Conservation (phyloP, 441 rosid species). For the Brassica hybrid region DNA sequence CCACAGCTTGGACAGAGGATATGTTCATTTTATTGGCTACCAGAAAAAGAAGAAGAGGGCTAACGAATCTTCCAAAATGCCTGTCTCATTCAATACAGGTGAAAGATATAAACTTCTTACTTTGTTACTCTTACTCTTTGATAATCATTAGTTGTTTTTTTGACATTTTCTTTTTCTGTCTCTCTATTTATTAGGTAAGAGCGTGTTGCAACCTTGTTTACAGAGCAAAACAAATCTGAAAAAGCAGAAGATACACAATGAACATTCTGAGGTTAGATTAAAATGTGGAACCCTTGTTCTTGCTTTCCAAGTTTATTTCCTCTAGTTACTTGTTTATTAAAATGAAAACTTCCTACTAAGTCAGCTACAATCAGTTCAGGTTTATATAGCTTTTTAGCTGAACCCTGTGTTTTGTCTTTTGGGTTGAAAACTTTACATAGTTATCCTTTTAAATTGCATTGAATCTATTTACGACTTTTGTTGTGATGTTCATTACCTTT, state of each 20-base stretch:
- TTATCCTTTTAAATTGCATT: neutral
- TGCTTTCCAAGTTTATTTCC: neutral
- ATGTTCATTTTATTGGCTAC: neutral
- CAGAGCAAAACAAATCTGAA: too few species aligned
- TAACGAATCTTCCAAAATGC: neutral
- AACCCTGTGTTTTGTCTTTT: neutral
- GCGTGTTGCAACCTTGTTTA: too few species aligned
- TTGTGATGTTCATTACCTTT: too few species aligned
- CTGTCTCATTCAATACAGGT: neutral
- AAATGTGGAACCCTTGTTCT: neutral
- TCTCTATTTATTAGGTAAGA: too few species aligned
- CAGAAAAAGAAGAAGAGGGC: neutral
- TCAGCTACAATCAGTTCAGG: neutral
- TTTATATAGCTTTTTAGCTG: neutral
- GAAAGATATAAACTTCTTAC: too few species aligned
- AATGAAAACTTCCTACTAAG: neutral
- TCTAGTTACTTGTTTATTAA: neutral
- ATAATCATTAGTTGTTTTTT: too few species aligned
- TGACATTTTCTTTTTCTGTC: too few species aligned
- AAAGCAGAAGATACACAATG: neutral
- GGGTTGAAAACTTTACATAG: neutral
- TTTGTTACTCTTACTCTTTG: too few species aligned
- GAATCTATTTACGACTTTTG: too few species aligned
- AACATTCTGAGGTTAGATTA: neutral
- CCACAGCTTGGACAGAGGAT: too few species aligned